Evolutionary conservation across 1,284 basidiomycete species (phyloP), one percentile per base, ranked within the genome.

Genomic region (Papiliotrema terrestris): DNA sequence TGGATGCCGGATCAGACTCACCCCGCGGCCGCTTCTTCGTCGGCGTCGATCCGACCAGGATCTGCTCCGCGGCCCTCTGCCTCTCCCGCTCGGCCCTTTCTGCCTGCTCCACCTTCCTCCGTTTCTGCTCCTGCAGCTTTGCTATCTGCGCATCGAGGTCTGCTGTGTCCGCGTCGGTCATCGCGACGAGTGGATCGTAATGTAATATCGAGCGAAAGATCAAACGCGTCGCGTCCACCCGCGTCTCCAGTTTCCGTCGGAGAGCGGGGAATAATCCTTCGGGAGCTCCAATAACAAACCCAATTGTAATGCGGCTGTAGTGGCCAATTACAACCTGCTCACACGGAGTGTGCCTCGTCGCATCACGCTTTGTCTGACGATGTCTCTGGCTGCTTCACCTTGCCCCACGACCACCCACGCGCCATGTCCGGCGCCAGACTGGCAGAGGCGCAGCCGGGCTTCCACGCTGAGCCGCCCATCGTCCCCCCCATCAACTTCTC

Each of bases 401-500:
- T 6, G 29, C 29, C 11, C 29, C 11, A 32, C 11, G 6, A 11
- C 11, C 6, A 5, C 5, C 29, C 5, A 6, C 29, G 29, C 29
- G 11, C 29, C 29, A 32, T 32, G 29, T 32, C 29, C 5, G 29
- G 29, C 29, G 29, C 29, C 29, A 5, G 29, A 32, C 29, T 32
- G 5, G 29, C 29, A 32, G 29, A 32, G 11, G 29, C 29, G 29
- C 29, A 32, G 29, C 29, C 29, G 5, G 29, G 29, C 29, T 32
- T 32, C 29, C 29, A 32, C 11, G 29, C 29, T 6, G 29, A 32
- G 11, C 47, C 39, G 15, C 39, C 49, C 29, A 23, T 75, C 8
- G 72, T 78, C 8, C 69, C 77, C 41, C 78, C 78, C 13, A 77
- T 78, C 62, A 79, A 78, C 61, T 80, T 78, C 60, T 74, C 75